Conservation (phyloP, 2,329 filamentous ascomycete genomes). For the Tolypocladium ovalisporum region DNA sequence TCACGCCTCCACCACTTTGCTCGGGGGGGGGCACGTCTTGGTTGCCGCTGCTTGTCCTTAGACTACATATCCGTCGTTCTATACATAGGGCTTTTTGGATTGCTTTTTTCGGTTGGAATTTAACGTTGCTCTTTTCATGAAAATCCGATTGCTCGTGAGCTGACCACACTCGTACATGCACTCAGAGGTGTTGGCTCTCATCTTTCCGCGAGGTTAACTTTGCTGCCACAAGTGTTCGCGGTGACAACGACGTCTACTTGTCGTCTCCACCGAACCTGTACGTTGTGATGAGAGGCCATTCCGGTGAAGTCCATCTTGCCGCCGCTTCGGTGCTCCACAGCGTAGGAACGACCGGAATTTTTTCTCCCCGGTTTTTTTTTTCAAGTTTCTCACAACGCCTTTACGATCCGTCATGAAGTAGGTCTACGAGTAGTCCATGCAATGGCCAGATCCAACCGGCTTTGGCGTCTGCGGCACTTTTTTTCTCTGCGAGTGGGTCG, state of each 20-base stretch:
- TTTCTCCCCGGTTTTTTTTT: not conserved
- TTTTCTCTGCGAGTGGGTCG: not conserved
- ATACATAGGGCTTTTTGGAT: not conserved
- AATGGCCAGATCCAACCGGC: not conserved
- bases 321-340: not conserved
- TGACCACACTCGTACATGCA: not conserved
- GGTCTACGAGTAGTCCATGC: not conserved
- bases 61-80: not conserved
- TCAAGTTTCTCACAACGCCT: not conserved
- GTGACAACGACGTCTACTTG: not conserved
- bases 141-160: not conserved
- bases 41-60: not conserved
- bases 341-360: not conserved
- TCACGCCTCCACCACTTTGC: not conserved
- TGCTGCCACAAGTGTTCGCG: not conserved
- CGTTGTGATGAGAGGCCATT: not conserved
- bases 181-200: not conserved
- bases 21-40: not conserved
- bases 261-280: no score
- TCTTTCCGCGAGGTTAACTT: not conserved
- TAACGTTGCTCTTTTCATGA: not conserved
- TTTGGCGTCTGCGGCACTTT: not conserved
- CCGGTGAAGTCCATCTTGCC: not conserved
- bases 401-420: no score
- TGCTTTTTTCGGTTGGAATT: not conserved